phyloP scores from a whole-genome alignment of 345 rosid genomes.

The Gossypium arboreum region DNA sequence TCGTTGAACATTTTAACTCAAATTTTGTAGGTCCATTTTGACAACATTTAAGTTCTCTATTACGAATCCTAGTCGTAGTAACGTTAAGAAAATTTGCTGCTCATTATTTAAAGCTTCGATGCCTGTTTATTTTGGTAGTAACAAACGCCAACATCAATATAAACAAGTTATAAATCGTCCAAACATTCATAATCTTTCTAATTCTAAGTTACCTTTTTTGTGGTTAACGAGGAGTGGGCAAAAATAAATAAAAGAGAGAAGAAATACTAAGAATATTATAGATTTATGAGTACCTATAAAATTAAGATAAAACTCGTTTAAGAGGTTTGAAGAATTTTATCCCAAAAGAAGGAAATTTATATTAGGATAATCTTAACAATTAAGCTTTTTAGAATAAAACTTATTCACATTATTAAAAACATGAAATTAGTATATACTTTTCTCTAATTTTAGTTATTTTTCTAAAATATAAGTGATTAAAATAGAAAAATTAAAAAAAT shows the following conservation, averaged over 20 bases:
- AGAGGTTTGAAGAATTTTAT: too few species aligned
- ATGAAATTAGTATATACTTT: too few species aligned
- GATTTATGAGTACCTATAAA: not conserved
- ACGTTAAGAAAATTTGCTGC: not conserved
- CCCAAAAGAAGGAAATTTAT: too few species aligned
- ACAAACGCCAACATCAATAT: not conserved
- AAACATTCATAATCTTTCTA: not conserved
- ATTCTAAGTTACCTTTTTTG: not conserved
- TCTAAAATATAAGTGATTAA: too few species aligned
- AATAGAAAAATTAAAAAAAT: too few species aligned
- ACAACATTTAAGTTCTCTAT: not conserved
- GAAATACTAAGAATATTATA: too few species aligned
- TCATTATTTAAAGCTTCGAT: not conserved
- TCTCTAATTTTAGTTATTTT: too few species aligned
- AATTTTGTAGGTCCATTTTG: conserved; percentile 10
- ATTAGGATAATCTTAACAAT: too few species aligned
- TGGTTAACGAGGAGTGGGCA: too few species aligned
- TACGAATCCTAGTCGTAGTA: not conserved
- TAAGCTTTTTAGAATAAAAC: too few species aligned
- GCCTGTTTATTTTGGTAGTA: not conserved
- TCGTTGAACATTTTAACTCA: not conserved
- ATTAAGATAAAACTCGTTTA: too few species aligned
- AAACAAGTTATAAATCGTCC: not conserved
- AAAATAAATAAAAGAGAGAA: not conserved
- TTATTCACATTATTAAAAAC: too few species aligned